Base-by-base conservation (phyloP, 1,284 basidiomycete species). In the Ustilago hordei region DNA sequence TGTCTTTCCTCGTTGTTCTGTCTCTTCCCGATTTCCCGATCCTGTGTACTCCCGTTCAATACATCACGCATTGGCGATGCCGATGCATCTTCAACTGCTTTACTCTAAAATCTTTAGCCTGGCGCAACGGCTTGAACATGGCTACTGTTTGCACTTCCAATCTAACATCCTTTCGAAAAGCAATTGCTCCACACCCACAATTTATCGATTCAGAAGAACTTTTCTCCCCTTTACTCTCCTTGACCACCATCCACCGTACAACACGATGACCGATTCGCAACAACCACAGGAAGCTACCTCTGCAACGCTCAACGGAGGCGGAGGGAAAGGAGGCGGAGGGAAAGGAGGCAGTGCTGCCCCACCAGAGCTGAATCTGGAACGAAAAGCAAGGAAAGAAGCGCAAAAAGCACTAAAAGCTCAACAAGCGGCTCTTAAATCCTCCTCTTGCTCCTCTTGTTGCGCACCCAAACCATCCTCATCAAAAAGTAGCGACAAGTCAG, bases 341-440 rank as follows among this genome's bases (percentile, higher is more conserved):
- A 3, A 23, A 56, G 7, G 15, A 48, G 17, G 45, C n/a, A 23
- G 45, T 28, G 19, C 19, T 48, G 48, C 11, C 8, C 17, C 48
- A 4, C 9, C 54, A 8, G 56, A 36, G 5, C 57, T 54, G 31
- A 70, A 76, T 34, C 65, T 53, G 36, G 74, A 76, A 23, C 68
- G 74, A 15, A 76, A 76, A 69, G 73, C 75, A 41, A 48, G 80
- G 50, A 61, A 80, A 61, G 78, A 77, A 72, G 68, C 72, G 34
- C 60, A 72, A 55, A 41, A 56, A 45, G 55, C 43, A 6, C 19
- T 45, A 8, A 45, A 45, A 45, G 43, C 43, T 9, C 43, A 45
- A 19, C 43, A 45, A 45, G 43, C 43, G 43, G 43, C 43, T 19
- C n/a, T 47, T 38, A 13, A 55, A 38, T 45, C 59, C 34, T 55